phyloP scores from a whole-genome alignment of 2,329 filamentous ascomycete genomes.

The Escovopsis sp. region DNA sequence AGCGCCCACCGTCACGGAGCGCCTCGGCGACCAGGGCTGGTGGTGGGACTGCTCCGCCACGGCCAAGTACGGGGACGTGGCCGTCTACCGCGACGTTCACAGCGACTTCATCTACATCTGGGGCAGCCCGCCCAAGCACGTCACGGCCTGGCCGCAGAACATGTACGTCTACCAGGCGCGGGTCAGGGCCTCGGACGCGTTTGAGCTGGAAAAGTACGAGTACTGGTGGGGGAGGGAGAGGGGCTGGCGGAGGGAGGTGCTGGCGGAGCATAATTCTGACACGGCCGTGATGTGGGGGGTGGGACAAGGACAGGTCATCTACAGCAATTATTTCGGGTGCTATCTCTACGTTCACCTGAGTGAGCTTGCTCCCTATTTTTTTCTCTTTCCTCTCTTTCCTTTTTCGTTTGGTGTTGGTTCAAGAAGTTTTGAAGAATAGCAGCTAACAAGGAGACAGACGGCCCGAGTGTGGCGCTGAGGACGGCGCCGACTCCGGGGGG shows the following conservation, averaged over 20 bases:
- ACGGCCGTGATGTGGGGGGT: slow-evolving; percentile 24
- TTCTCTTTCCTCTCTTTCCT: background rate
- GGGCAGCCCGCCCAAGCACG: slow-evolving; percentile 21
- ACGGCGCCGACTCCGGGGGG: slow-evolving; percentile 17
- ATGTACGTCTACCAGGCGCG: slow-evolving; percentile 23
- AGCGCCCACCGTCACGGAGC: slow-evolving; percentile 20
- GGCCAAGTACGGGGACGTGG: slow-evolving; percentile 24
- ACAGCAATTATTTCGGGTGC: slow-evolving; percentile 18
- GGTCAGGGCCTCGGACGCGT: slow-evolving; percentile 20
- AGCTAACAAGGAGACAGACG: background rate
- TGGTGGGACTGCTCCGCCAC: slow-evolving; percentile 21
- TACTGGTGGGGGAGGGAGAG: slow-evolving; percentile 25
- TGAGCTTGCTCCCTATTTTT: background rate
- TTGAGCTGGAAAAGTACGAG: slow-evolving; percentile 22
- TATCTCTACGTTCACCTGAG: slow-evolving; percentile 22
- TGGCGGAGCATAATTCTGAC: slow-evolving; percentile 18
- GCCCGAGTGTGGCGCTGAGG: slow-evolving; percentile 4
- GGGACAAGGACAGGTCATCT: slow-evolving; percentile 24
- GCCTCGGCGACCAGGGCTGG: slow-evolving; percentile 10
- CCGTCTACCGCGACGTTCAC: slow-evolving; percentile 21
- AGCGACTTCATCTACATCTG: slow-evolving; percentile 24
- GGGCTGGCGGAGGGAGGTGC: slow-evolving; percentile 20
- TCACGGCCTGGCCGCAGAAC: slow-evolving; percentile 11
- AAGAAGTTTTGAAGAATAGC: no score
- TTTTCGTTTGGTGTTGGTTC: background rate